Percentiles rank a stretch among this genome's conserved stretches.
Conservation (phyloP, 257 asterid genomes). For the Nicotiana benthamiana region DNA sequence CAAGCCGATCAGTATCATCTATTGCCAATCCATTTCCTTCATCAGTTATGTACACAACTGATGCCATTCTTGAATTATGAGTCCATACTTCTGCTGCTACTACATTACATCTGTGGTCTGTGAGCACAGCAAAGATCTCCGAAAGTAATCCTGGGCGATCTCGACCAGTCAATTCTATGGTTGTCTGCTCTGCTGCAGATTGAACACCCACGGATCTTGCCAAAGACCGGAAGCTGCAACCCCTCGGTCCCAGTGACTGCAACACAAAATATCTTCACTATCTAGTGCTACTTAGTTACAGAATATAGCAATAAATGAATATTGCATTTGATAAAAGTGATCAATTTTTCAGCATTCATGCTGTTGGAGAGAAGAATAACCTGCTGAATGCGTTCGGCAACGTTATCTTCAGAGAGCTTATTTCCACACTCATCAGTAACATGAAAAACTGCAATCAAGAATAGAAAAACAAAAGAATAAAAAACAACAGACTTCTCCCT, state of each 20-base stretch:
- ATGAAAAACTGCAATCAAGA: slow-evolving; percentile 56
- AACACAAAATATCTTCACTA: slow-evolving; percentile 8
- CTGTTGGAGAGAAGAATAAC: not conserved
- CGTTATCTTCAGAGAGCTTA: slow-evolving; percentile 47
- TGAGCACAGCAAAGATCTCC: slow-evolving; percentile 66
- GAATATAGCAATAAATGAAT: not conserved
- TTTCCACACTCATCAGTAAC: slow-evolving; percentile 73
- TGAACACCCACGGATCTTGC: slow-evolving; percentile 59
- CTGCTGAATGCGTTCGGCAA: slow-evolving; percentile 63
- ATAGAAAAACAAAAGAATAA: not conserved
- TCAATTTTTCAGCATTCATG: not conserved
- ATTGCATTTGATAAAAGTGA: not conserved
- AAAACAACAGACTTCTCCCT: not conserved
- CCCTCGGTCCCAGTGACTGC: slow-evolving; percentile 54
- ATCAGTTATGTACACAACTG: slow-evolving; percentile 65
- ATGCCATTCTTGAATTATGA: slow-evolving; percentile 78
- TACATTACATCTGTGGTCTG: slow-evolving; percentile 64
- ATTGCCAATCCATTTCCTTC: slow-evolving; percentile 42
- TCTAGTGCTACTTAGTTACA: not conserved
- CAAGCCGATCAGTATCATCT: slow-evolving; percentile 49
- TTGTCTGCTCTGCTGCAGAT: slow-evolving; percentile 45
- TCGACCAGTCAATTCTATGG: slow-evolving; percentile 63
- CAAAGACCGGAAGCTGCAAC: slow-evolving; percentile 37
- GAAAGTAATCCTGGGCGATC: slow-evolving; percentile 84
- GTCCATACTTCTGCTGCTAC: slow-evolving; percentile 92